These are phyloP conservation scores for Lipomyces japonicus DNA, from an alignment of 805 yeast genomes.

Conservation along the genomic window DNA sequence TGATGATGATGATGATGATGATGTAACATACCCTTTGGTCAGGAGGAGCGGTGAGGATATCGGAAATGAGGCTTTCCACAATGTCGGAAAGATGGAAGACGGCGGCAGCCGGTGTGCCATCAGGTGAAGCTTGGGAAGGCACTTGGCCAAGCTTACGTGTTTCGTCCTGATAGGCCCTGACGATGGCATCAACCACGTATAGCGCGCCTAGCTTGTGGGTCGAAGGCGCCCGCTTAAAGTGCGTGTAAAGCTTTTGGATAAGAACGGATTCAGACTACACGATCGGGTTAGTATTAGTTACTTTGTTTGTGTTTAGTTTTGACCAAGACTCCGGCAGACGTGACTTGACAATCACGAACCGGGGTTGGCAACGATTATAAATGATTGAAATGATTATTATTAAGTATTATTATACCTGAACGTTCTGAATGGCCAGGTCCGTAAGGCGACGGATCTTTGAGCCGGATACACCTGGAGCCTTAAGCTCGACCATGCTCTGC, in stretches of 20 bases:
- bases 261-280: conserved; percentile 50
- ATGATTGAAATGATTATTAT: no score
- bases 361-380: no score
- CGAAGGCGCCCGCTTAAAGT: conserved; percentile 68
- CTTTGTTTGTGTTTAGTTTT: not conserved
- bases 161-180: conserved; percentile 76
- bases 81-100: conserved; percentile 60
- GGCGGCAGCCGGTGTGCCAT: conserved; percentile 73
- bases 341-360: conserved; percentile 26
- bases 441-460: conserved; percentile 86
- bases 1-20: not conserved
- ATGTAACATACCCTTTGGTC: conserved; percentile 45
- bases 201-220: conserved; percentile 86
- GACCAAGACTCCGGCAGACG: not conserved
- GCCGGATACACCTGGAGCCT: conserved; percentile 89
- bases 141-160: conserved; percentile 55
- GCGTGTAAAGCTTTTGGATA: conserved; percentile 55
- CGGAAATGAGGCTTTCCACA: conserved; percentile 60
- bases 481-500: conserved; percentile 31
- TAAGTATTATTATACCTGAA: conserved; percentile 40
- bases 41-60: conserved; percentile 53
- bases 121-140: conserved; percentile 37
- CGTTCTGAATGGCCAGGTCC: conserved; percentile 68
- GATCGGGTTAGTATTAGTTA: conserved; percentile 5
- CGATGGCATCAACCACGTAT: conserved; percentile 89